Percentiles rank a stretch among this genome's conserved stretches.
Evolutionary conservation across 108 stramenopile species (phyloP).

Genomic region (Stephanodiscus triporus): DNA sequence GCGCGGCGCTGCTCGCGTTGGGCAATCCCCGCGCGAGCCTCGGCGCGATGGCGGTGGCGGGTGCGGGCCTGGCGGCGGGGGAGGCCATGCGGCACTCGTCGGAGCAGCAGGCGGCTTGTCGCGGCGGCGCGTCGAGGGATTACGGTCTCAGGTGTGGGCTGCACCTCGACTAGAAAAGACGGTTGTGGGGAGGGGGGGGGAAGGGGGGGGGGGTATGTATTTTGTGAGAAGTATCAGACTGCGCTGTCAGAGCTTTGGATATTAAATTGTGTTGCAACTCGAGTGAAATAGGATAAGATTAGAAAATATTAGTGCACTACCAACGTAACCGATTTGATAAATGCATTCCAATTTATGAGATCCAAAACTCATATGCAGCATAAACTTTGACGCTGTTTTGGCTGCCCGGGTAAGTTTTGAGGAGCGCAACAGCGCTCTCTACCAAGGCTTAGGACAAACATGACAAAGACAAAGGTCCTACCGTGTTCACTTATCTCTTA

Average conservation of each 20-base stretch:
- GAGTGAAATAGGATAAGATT: background rate
- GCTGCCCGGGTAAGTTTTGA: too few species aligned
- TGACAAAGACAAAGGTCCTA: too few species aligned
- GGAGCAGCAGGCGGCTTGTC: background rate
- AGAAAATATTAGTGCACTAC: too few species aligned
- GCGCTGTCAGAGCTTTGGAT: too few species aligned
- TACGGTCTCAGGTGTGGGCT: too few species aligned
- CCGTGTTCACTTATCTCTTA: too few species aligned
- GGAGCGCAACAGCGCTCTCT: too few species aligned
- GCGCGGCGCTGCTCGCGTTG: constrained; percentile 38
- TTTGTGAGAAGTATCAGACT: background rate
- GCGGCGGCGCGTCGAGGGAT: background rate
- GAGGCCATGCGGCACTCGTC: constrained; percentile 11
- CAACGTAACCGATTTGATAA: too few species aligned
- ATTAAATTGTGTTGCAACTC: background rate
- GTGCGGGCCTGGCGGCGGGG: constrained; percentile 44
- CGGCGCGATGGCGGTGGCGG: constrained; percentile 41
- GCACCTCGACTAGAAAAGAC: background rate
- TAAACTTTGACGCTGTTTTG: too few species aligned
- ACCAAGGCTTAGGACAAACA: too few species aligned
- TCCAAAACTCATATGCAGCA: too few species aligned
- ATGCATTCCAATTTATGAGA: too few species aligned
- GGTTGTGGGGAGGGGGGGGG: background rate
- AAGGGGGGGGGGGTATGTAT: background rate
- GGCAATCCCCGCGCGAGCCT: constrained; percentile 38